Evolutionary conservation across 2,329 filamentous ascomycete species (phyloP).

Genomic region (Botryotinia globosa): DNA sequence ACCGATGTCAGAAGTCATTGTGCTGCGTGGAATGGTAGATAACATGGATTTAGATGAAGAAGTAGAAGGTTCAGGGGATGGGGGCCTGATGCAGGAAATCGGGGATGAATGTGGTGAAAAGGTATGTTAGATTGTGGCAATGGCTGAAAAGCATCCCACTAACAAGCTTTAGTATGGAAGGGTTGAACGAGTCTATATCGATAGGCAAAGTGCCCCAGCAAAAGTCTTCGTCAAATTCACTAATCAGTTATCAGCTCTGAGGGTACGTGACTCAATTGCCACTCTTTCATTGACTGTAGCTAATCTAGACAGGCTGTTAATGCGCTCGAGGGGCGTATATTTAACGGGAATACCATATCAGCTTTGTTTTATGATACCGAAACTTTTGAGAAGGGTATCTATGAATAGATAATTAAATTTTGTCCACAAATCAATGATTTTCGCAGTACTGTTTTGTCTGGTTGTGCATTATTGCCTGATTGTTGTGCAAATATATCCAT

Average conservation of each 20-base stretch:
- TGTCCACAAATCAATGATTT: not conserved
- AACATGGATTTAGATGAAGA: slow-evolving; percentile 79
- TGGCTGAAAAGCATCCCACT: slow-evolving; percentile 18
- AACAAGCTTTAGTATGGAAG: slow-evolving; percentile 63
- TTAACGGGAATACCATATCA: slow-evolving; percentile 82
- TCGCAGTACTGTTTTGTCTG: not conserved
- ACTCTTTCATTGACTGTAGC: slow-evolving; percentile 18
- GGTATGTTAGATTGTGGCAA: slow-evolving; percentile 42
- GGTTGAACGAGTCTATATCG: slow-evolving; percentile 76
- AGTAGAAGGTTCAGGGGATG: slow-evolving; percentile 59
- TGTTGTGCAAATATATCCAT: not conserved
- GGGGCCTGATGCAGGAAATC: slow-evolving; percentile 83
- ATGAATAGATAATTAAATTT: slow-evolving; percentile 36
- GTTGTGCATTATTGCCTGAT: not conserved
- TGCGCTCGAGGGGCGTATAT: slow-evolving; percentile 80
- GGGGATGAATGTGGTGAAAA: slow-evolving; percentile 88
- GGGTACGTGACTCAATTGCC: slow-evolving; percentile 54
- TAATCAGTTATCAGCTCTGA: slow-evolving; percentile 75
- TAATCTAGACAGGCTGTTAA: slow-evolving; percentile 69
- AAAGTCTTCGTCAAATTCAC: slow-evolving; percentile 94
- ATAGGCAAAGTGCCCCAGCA: slow-evolving; percentile 53
- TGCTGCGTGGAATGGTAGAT: slow-evolving; percentile 81
- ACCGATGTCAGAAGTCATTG: slow-evolving; percentile 76
- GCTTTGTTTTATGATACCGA: slow-evolving; percentile 80
- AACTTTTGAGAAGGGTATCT: slow-evolving; percentile 71